Conservation (phyloP, 169 alveolate genomes). For the Plasmodium blacklocki region DNA sequence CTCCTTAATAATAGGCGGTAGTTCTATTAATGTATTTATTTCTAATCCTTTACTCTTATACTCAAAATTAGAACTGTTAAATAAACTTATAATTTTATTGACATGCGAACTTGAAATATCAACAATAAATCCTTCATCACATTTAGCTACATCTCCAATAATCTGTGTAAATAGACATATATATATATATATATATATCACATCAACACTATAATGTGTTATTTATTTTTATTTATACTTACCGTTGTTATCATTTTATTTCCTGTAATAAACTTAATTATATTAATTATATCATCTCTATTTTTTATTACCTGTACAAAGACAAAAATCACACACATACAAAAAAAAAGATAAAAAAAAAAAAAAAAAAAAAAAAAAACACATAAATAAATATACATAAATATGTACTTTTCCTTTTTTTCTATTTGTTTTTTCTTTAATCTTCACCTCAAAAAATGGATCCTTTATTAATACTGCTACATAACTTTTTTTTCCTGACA, state of each 20-base stretch:
- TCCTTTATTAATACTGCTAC: constrained; percentile 58
- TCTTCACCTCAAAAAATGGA: constrained; percentile 68
- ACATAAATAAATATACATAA: background rate
- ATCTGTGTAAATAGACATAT: background rate
- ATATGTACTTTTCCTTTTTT: background rate
- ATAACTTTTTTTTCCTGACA: constrained; percentile 59
- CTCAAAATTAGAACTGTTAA: constrained; percentile 55
- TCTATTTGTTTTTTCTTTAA: background rate
- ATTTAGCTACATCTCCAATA: constrained; percentile 62
- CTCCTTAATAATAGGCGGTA: constrained; percentile 46
- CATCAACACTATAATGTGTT: background rate
- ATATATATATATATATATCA: no score
- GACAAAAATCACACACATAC: background rate
- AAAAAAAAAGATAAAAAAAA: no score
- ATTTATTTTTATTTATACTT: constrained; percentile 9
- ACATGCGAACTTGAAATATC: constrained; percentile 59
- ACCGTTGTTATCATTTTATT: constrained; percentile 39
- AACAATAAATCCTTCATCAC: constrained; percentile 72
- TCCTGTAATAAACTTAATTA: constrained; percentile 51
- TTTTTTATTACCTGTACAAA: constrained; percentile 48
- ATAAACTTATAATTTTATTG: constrained; percentile 56
- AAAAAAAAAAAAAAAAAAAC: background rate
- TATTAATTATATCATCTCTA: constrained; percentile 64
- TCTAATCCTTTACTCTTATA: constrained; percentile 52
- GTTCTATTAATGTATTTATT: constrained; percentile 46